Evolutionary conservation across 164 flowering plant species (phyloP), one percentile per base, ranked within the genome.

Genomic region (Taxillus chinensis): DNA sequence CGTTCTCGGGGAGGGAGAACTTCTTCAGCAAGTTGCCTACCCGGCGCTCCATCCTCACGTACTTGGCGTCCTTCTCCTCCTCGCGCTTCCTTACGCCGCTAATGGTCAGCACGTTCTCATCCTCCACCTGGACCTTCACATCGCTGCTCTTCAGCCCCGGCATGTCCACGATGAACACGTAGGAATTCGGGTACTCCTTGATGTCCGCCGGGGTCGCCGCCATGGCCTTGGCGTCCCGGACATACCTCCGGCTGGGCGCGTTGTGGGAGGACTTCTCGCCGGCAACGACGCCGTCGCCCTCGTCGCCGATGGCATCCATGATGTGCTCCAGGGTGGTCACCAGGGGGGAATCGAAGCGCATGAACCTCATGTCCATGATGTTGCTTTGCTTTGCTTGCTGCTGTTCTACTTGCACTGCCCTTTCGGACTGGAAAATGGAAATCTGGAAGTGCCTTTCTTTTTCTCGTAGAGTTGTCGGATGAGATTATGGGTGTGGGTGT

Each of bases 11-110:
- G 71, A 85, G 64, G 55, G 41, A 57, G 61, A 85, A 85, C 71
- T 78, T 80, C 82, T 80, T 81, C 87, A 83, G 68, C 42, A 75
- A 78, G 73, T 83, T 85, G 5, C 87, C 87, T 0, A 73, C 63
- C 73, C 86, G 63, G 62, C 90, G 69, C 74, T 85, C 90, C 87
- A 80, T 79, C 57, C 78, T 75, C 70, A 83, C 17, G 39, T 75
- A 83, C 82, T 76, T 81, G 12, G 58, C 84, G 0, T 71, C 86
- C 9, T 74, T 80, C 56, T 82, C 73, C 67, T 77, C 78, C 63
- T 74, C 78, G 58, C 79, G 63, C 78, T 64, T 73, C 65, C 82
- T 53, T 71, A 78, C 83, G 9, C 83, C 85, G 66, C 73, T 78
- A 37, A 82, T 55, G 27, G 62, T 49, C 46, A 83, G 65, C 48